phyloP scores from a whole-genome alignment of 805 yeast species.

The Priceomyces castillae region DNA sequence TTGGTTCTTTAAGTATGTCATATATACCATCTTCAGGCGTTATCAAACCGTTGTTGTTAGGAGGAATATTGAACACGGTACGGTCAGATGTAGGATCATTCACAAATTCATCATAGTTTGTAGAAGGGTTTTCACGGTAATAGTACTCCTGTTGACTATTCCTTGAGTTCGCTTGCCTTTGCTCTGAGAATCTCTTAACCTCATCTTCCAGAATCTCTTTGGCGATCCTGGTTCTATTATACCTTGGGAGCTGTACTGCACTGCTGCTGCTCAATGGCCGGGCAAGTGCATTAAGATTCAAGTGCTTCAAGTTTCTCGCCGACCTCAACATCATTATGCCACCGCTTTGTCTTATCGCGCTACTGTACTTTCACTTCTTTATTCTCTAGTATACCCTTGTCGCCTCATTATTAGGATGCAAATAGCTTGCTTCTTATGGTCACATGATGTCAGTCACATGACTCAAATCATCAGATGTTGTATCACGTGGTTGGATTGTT shows the following conservation, averaged over 20 bases:
- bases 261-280: neutral
- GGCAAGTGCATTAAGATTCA: neutral
- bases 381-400: neutral
- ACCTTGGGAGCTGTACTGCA: constrained; percentile 6
- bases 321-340: neutral
- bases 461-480: neutral
- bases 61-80: constrained; percentile 33
- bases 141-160: constrained; percentile 17
- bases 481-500: neutral
- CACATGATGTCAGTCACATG: neutral
- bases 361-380: no score
- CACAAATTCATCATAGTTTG: constrained; percentile 17
- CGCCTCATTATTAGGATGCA: constrained; percentile 1
- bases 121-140: constrained; percentile 28
- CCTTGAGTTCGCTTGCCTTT: constrained; percentile 1
- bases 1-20: constrained; percentile 69
- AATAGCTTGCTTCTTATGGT: neutral
- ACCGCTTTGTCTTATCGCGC: neutral
- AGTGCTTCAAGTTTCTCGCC: neutral
- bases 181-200: constrained; percentile 19
- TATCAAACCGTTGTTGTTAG: constrained; percentile 50
- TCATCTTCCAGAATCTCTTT: constrained; percentile 38
- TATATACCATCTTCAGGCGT: constrained; percentile 58
- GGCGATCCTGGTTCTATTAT: constrained; percentile 25
- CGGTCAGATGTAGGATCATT: constrained; percentile 29